Evolutionary conservation across 306 rosid genomes (phyloP).

Genomic region (Citrullus amarus): DNA sequence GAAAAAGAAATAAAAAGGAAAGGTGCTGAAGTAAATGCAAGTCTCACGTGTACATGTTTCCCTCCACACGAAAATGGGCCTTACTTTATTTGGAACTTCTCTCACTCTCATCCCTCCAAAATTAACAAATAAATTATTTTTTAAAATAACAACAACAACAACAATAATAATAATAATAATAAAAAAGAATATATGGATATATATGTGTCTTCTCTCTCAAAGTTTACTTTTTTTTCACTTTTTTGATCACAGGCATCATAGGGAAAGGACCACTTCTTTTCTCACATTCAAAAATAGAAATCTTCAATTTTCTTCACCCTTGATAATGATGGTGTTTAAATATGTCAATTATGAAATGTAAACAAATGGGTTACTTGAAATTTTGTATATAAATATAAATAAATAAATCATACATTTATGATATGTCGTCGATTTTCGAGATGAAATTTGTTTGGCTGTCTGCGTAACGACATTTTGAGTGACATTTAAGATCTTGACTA

Average conservation of each 20-base stretch:
- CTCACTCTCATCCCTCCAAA: not conserved
- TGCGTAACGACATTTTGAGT: not conserved
- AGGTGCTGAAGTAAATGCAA: not conserved
- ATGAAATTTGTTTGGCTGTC: no score
- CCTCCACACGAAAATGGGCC: not conserved
- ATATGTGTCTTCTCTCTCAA: not conserved
- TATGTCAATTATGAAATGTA: no score
- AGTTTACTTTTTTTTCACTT: not conserved
- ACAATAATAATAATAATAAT: no score
- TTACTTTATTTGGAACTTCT: constrained; percentile 4
- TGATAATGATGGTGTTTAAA: no score
- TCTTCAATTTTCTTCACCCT: not conserved
- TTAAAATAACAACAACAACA: not conserved
- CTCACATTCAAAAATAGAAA: no score
- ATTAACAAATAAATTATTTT: not conserved
- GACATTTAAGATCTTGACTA: not conserved
- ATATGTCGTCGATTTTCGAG: not conserved
- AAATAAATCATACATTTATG: not conserved
- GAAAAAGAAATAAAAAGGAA: not conserved
- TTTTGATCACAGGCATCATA: not conserved
- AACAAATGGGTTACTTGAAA: not conserved
- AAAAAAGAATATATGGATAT: no score
- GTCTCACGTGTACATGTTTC: constrained; percentile 8
- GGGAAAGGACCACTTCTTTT: not conserved
- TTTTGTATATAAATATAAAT: no score